phyloP scores from a whole-genome alignment of 441 rosid species.

The Raphanus hybrid region DNA sequence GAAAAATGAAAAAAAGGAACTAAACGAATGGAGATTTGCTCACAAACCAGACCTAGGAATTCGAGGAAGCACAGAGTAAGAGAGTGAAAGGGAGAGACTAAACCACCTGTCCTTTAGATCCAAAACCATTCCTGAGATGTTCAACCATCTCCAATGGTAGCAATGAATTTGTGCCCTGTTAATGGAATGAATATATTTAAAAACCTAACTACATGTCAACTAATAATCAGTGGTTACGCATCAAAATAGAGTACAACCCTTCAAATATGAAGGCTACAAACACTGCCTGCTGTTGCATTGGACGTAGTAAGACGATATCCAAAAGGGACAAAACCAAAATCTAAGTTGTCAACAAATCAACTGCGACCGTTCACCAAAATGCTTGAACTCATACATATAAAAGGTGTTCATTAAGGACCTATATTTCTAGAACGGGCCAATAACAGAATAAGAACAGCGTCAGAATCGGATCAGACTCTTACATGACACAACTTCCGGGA shows the following conservation, averaged over 20 bases:
- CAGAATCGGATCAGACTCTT: conserved; percentile 43
- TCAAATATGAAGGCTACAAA: not conserved
- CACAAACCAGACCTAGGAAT: not conserved
- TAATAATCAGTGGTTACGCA: not conserved
- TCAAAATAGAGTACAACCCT: not conserved
- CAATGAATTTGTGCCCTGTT: conserved; percentile 69
- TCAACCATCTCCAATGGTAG: conserved; percentile 75
- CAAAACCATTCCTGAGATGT: conserved; percentile 81
- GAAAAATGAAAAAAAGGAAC: conserved; percentile 7
- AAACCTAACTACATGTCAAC: not conserved
- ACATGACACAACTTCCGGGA: conserved; percentile 61
- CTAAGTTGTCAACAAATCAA: not conserved
- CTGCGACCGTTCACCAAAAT: not conserved
- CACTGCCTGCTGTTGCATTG: not conserved
- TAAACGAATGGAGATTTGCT: conserved; percentile 6
- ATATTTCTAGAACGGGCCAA: not conserved
- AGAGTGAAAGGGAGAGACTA: conserved; percentile 16
- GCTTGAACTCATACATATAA: not conserved
- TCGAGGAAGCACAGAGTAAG: conserved; percentile 9
- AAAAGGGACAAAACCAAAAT: not conserved
- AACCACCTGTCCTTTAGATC: conserved; percentile 83
- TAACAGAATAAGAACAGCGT: conserved; percentile 6
- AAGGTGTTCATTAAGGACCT: not conserved
- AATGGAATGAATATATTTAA: conserved; percentile 24
- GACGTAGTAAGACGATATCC: not conserved